A percentile compares a stretch with the other conserved stretches of the same genome.
These are phyloP conservation scores for Populus hybrid DNA, from an alignment of 441 rosid genomes.

Conservation along the genomic window DNA sequence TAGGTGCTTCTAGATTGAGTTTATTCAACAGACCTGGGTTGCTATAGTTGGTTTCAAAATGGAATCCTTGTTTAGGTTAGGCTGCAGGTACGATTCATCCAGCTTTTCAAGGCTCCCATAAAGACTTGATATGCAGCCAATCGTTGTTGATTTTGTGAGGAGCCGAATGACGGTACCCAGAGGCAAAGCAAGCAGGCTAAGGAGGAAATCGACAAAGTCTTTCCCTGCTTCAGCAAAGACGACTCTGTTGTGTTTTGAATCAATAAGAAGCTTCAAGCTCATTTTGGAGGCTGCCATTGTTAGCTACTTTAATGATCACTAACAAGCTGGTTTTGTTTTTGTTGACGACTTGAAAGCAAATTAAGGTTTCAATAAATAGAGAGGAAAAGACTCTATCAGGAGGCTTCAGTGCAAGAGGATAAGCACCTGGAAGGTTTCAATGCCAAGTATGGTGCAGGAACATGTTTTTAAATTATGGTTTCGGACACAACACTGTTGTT, in stretches of 20 bases:
- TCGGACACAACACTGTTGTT: too few relatives aligned
- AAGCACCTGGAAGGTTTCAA: not conserved
- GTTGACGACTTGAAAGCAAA: too few relatives aligned
- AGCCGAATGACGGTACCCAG: conserved; percentile 18
- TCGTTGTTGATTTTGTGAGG: conserved; percentile 1
- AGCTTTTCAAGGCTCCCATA: conserved; percentile 22
- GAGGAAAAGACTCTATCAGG: too few relatives aligned
- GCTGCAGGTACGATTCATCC: conserved; percentile 1
- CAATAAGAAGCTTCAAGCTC: conserved; percentile 21
- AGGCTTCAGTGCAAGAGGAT: too few relatives aligned
- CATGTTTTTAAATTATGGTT: too few relatives aligned
- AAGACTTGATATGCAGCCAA: conserved; percentile 19
- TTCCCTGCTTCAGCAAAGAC: conserved; percentile 30
- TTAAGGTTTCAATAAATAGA: too few relatives aligned
- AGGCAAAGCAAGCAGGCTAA: conserved; percentile 24
- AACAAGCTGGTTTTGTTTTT: too few relatives aligned
- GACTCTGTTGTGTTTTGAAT: conserved; percentile 11
- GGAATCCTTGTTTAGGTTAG: not conserved
- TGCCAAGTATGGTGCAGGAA: too few relatives aligned
- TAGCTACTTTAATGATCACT: too few relatives aligned
- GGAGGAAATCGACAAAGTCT: conserved; percentile 29
- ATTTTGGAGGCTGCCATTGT: not conserved
- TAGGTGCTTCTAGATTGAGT: too few relatives aligned
- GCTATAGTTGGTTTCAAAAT: conserved; percentile 9
- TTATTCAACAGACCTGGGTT: not conserved